Evolutionary conservation across 2,329 filamentous ascomycete genomes (phyloP), one percentile per base, ranked within the genome.

Genomic region (Hypoxylon sp.): DNA sequence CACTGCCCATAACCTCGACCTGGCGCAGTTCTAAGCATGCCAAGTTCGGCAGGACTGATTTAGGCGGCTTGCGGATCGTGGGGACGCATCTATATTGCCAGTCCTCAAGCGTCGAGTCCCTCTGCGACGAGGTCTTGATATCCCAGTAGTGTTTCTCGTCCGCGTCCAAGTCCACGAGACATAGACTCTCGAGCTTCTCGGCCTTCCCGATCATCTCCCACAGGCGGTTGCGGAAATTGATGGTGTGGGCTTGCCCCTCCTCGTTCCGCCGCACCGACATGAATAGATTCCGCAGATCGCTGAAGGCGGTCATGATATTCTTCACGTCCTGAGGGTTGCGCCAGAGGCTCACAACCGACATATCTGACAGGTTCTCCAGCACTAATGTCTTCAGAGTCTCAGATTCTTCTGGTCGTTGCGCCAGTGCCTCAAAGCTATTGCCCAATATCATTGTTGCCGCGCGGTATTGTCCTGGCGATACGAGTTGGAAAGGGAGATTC

Each of bases 361-460:
- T 78, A 65, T 86, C 84, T 5, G 81, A 82, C 53, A 87, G 76
- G 55, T 85, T 84, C 65, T 87, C 85, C 2, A 87, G 68, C 0
- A 86, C 83, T 41, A 87, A 74, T 0, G 81, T 81, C 68, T 82
- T 80, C 3, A 87, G 77, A 2, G 74, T 61, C 32, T 76, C 75
- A 7, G 82, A 81, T 60, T 84, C 83, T 60, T 84, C 81, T 1
- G 80, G 79, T 5, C 85, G 80, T 30, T 77, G 75, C 2, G 81
- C 81, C 55, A 87, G 77, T 2, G 82, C 83, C 66, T 84, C 83
- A 63, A 87, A 76, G 2, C 82, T 85, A 61, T 85, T 86, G 56
- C 84, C 84, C 14, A 87, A 76, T n/a, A 87, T 81, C 69, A 84
- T 80, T 9, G 84, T 87, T 17, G 83, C 80, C 46, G 83, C 82